Evolutionary conservation across 2,329 filamentous ascomycete species (phyloP), one percentile per base, ranked within the genome.

Genomic region (Diatrype stigma): DNA sequence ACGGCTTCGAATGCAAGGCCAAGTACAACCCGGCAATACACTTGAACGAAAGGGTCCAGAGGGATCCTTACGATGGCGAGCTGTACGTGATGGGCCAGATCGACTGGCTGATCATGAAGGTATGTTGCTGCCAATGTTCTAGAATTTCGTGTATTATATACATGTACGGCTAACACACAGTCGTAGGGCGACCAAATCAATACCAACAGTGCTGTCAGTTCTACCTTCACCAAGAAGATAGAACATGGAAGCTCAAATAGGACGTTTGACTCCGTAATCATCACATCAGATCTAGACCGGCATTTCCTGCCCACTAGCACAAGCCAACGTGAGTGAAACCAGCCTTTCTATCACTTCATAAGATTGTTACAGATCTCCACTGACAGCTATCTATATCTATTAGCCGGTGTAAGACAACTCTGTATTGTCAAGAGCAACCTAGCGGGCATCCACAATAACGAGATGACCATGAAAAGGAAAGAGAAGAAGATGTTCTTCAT

Each of bases 361-460:
- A 6, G 26, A 5, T 30, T 10, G 26, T 30, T n/a, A 34, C 30
- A 7, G 12, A 37, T 37, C 34, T 14, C 34, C 34, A 17, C n/a
- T 37, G 12, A 37, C 34, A n/a, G 3, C 16, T n/a, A n/a, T n/a
- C n/a, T n/a, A n/a, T n/a, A n/a, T n/a, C n/a, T n/a, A n/a, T n/a
- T n/a, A 42, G 37, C 37, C 40, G 69, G 70, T 0, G 69, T 62
- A 2, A 62, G 60, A 11, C 70, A 68, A 47, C 60, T 76, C 0
- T 76, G 72, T 50, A 61, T 63, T 0, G 64, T 76, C 11, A 68
- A 64, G 40, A 73, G 71, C 54, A 70, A 76, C 51, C 63, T 76
- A 14, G 60, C 64, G 0, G 70, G 69, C 1, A 62, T 76, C 3
- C 56, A 67, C 23, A 67, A 74, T 47, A 56, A 66, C 14, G 67